These are phyloP conservation scores for Cordyceps tenuipes DNA, from an alignment of 2,329 filamentous ascomycete genomes.

Conservation along the genomic window DNA sequence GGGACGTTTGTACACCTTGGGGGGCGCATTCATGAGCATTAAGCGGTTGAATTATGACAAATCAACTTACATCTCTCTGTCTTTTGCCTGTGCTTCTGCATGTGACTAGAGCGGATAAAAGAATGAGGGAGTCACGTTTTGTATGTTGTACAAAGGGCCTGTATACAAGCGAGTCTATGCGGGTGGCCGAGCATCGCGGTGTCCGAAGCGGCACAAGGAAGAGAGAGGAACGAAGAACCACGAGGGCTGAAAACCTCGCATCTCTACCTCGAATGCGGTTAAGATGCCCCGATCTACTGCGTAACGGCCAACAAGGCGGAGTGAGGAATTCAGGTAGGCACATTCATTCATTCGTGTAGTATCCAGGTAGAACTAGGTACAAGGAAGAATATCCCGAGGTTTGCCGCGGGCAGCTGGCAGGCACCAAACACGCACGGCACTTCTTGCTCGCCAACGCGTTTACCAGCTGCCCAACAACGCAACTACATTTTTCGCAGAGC, in stretches of 20 bases:
- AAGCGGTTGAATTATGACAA: conserved; percentile 5
- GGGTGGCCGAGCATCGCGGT: not conserved
- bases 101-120: not conserved
- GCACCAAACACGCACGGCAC: conserved; percentile 4
- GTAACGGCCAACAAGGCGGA: not conserved
- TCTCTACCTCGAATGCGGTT: conserved; percentile 1
- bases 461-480: not conserved
- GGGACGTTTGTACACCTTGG: conserved; percentile 8
- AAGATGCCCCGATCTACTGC: not conserved
- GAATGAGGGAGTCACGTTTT: not conserved
- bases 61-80: not conserved
- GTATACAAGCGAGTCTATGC: conserved; percentile 2
- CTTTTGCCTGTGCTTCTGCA: not conserved
- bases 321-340: not conserved
- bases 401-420: conserved; percentile 2
- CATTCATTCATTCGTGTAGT: too few relatives aligned
- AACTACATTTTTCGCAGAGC: not conserved
- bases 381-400: not conserved
- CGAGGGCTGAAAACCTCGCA: not conserved
- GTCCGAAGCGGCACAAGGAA: not conserved
- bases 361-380: not conserved
- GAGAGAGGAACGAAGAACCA: not conserved
- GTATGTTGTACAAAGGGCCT: not conserved
- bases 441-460: conserved; percentile 1
- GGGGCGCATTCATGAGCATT: conserved; percentile 2